Conservation (phyloP, 1,284 basidiomycete genomes). For the Moniliophthora roreri region DNA sequence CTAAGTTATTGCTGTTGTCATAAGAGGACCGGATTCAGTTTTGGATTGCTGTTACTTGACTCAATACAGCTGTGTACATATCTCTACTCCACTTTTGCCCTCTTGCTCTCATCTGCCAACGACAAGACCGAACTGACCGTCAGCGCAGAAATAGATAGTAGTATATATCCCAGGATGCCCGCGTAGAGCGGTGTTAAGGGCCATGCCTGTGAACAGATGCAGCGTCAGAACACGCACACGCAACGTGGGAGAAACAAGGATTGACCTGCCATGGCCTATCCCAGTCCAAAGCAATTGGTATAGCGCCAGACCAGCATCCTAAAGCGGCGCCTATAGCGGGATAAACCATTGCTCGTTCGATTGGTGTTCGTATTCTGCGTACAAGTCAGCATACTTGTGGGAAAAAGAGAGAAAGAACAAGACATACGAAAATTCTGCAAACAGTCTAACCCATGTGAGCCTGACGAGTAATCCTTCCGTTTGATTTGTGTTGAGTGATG, state of each 20-base stretch:
- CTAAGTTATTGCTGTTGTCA: too few relatives aligned
- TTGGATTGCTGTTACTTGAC: too few relatives aligned
- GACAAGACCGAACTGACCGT: slow-evolving; percentile 43
- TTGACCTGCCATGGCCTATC: slow-evolving; percentile 93
- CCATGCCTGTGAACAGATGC: slow-evolving; percentile 60
- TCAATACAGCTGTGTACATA: too few relatives aligned
- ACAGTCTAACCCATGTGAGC: slow-evolving; percentile 72
- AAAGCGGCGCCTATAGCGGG: slow-evolving; percentile 71
- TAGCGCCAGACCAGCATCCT: slow-evolving; percentile 78
- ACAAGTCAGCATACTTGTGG: slow-evolving; percentile 4
- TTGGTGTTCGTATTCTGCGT: slow-evolving; percentile 56
- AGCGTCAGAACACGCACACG: neutral
- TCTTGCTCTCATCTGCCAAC: slow-evolving; percentile 45
- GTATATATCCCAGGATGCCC: slow-evolving; percentile 66
- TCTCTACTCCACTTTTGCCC: too few relatives aligned
- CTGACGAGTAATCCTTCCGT: slow-evolving; percentile 44
- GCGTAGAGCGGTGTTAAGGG: slow-evolving; percentile 76
- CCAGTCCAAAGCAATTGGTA: slow-evolving; percentile 92
- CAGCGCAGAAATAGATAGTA: slow-evolving; percentile 60
- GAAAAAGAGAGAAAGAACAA: slow-evolving; percentile 1
- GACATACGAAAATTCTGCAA: slow-evolving; percentile 77
- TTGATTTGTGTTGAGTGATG: slow-evolving; percentile 41
- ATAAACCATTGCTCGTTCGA: slow-evolving; percentile 81
- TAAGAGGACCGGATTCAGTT: too few relatives aligned
- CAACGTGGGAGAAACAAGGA: slow-evolving; percentile 11